These are phyloP conservation scores for Arachnomyces sp. DNA, from an alignment of 2,329 filamentous ascomycete species.

Conservation along the genomic window DNA sequence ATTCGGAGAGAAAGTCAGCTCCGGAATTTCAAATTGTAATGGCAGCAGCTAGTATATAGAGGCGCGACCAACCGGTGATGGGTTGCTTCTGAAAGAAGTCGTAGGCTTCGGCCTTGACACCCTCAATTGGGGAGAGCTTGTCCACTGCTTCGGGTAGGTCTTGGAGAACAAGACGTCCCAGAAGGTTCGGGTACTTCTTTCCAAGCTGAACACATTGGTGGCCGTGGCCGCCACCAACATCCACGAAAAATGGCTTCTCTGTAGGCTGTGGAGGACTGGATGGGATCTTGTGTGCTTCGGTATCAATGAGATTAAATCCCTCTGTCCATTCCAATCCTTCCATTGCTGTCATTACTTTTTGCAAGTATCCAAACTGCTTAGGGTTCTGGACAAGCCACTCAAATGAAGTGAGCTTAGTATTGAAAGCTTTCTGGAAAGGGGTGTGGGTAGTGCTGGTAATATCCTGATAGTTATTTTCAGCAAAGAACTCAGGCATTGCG, in stretches of 20 bases:
- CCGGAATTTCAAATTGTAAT: neutral
- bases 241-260: slow-evolving; percentile 14
- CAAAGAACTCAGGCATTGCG: slow-evolving; percentile 22
- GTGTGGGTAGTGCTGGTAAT: slow-evolving; percentile 18
- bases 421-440: slow-evolving; percentile 24
- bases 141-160: slow-evolving; percentile 23
- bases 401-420: slow-evolving; percentile 21
- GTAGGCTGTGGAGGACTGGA: slow-evolving; percentile 3
- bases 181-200: slow-evolving; percentile 11
- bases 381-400: slow-evolving; percentile 22
- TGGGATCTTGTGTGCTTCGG: slow-evolving; percentile 9
- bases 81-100: slow-evolving; percentile 26
- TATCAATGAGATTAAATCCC: slow-evolving; percentile 14
- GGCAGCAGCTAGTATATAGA: neutral
- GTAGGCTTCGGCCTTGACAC: slow-evolving; percentile 16
- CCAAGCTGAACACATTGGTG: slow-evolving; percentile 11
- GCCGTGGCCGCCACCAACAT: slow-evolving; percentile 16
- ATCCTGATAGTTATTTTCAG: slow-evolving; percentile 21
- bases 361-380: slow-evolving; percentile 16
- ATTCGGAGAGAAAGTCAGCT: too few species aligned
- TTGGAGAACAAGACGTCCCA: slow-evolving; percentile 18
- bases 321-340: slow-evolving; percentile 17
- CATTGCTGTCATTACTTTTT: slow-evolving; percentile 19
- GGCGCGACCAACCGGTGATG: slow-evolving; percentile 16
- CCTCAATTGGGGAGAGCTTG: slow-evolving; percentile 10